These are phyloP conservation scores for Diaporthe sp. DNA, from an alignment of 2,329 filamentous ascomycete genomes.

Conservation along the genomic window DNA sequence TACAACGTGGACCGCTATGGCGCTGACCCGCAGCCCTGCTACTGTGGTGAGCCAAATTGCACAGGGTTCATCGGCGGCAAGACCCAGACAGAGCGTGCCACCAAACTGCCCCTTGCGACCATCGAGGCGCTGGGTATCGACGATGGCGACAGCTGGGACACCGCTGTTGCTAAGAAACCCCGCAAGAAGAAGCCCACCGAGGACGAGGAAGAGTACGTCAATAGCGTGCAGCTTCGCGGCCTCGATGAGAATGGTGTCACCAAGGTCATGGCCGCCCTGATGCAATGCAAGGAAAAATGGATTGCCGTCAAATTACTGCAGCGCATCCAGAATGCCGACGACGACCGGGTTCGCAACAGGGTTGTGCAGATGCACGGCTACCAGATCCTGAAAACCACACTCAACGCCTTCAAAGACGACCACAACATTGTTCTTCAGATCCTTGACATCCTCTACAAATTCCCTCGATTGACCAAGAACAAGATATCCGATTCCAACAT, in stretches of 20 bases:
- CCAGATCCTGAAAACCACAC: constrained; percentile 89
- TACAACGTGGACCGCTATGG: constrained; percentile 99
- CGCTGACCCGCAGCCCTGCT: constrained; percentile 95
- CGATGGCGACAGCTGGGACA: constrained; percentile 92
- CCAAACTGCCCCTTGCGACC: constrained; percentile 88
- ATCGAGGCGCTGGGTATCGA: constrained; percentile 98
- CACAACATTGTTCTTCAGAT: constrained; percentile 91
- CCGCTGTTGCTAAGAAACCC: constrained; percentile 87
- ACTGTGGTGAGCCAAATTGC: constrained; percentile 95
- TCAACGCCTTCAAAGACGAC: constrained; percentile 90
- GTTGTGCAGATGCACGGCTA: constrained; percentile 98
- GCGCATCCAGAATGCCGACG: constrained; percentile 88
- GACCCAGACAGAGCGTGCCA: constrained; percentile 95
- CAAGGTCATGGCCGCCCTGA: constrained; percentile 95
- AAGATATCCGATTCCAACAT: constrained; percentile 98
- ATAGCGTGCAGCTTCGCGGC: constrained; percentile 83
- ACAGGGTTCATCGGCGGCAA: constrained; percentile 97
- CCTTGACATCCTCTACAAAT: constrained; percentile 87
- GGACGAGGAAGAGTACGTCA: constrained; percentile 96
- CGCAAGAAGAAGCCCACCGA: constrained; percentile 93
- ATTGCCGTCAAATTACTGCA: constrained; percentile 94
- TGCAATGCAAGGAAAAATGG: constrained; percentile 99
- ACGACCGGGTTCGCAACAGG: constrained; percentile 87
- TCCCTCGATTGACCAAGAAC: constrained; percentile 93
- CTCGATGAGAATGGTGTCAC: constrained; percentile 87